phyloP scores from a whole-genome alignment of 768 basidiomycete species.

The Mycena floridula region DNA sequence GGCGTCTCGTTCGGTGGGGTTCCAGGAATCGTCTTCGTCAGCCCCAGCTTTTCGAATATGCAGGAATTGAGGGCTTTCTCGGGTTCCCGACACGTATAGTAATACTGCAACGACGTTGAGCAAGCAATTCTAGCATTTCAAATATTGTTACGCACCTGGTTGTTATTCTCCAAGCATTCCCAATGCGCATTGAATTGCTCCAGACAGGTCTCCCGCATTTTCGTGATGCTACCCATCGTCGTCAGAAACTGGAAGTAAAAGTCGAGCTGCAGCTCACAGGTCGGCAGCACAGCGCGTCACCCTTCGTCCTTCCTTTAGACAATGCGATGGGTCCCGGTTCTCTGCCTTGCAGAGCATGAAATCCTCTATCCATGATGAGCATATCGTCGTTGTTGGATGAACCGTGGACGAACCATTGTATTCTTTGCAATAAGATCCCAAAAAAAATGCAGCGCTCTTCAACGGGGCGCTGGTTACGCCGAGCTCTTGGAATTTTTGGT shows the following conservation, averaged over 20 bases:
- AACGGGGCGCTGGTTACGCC: constrained; percentile 88
- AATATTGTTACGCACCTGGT: constrained; percentile 70
- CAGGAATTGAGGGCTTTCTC: constrained; percentile 88
- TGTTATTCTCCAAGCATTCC: constrained; percentile 90
- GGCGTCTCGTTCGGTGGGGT: constrained; percentile 74
- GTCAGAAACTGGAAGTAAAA: no score
- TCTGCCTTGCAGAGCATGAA: constrained; percentile 98
- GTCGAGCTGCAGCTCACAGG: constrained; percentile 48
- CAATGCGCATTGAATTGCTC: constrained; percentile 87
- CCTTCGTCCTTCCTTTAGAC: constrained; percentile 90
- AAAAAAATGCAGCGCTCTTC: constrained; percentile 95
- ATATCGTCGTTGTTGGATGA: no score
- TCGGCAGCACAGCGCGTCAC: constrained; percentile 95
- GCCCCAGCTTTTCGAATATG: constrained; percentile 93
- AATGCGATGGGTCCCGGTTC: constrained; percentile 84
- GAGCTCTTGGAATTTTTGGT: constrained; percentile 81
- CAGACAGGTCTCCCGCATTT: constrained; percentile 90
- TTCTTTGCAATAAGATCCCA: constrained; percentile 92
- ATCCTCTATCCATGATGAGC: constrained; percentile 55
- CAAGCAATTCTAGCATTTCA: not conserved
- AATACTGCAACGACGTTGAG: constrained; percentile 53
- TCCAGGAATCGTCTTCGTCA: constrained; percentile 88
- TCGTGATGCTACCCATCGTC: constrained; percentile 61
- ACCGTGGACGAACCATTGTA: constrained; percentile 80
- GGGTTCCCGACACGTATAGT: constrained; percentile 81